Percentiles rank a stretch among this genome's conserved stretches.
Conservation (phyloP, 2,329 filamentous ascomycete species). For the Phialophora chinensis region DNA sequence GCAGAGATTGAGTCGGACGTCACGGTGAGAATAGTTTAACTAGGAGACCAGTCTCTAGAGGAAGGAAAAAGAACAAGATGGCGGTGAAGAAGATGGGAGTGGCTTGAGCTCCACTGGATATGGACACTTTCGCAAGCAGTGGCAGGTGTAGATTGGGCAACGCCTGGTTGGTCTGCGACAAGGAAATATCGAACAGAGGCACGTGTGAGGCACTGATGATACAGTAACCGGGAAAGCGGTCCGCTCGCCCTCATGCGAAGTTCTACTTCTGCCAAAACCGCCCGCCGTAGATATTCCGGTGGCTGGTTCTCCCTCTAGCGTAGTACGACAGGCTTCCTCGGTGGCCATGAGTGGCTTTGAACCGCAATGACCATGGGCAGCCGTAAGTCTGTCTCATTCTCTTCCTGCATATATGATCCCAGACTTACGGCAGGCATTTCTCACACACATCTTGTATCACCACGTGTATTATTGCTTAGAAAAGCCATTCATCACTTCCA, state of each 20-base stretch:
- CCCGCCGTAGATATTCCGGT: not conserved
- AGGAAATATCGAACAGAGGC: not conserved
- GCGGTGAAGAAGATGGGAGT: slow-evolving; percentile 28
- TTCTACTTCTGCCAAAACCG: not conserved
- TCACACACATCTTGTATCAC: not conserved
- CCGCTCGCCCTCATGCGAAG: not conserved
- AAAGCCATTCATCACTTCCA: not conserved
- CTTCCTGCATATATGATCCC: not conserved
- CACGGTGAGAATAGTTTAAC: not conserved
- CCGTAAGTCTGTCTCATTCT: not conserved
- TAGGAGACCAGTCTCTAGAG: not conserved
- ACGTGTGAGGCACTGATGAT: not conserved
- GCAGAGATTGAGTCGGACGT: not conserved
- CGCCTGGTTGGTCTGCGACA: not conserved
- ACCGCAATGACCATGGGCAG: not conserved
- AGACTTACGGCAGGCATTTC: not conserved
- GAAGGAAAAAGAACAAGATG: slow-evolving; percentile 19
- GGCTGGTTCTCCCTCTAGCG: not conserved
- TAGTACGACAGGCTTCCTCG: not conserved
- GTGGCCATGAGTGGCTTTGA: not conserved
- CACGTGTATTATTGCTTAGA: not conserved
- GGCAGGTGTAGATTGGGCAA: not conserved
- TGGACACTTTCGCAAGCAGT: slow-evolving; percentile 7
- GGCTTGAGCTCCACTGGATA: slow-evolving; percentile 21
- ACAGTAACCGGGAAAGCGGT: not conserved